phyloP scores from a whole-genome alignment of 2,329 filamentous ascomycete genomes.

The Alternaria gaisen region DNA sequence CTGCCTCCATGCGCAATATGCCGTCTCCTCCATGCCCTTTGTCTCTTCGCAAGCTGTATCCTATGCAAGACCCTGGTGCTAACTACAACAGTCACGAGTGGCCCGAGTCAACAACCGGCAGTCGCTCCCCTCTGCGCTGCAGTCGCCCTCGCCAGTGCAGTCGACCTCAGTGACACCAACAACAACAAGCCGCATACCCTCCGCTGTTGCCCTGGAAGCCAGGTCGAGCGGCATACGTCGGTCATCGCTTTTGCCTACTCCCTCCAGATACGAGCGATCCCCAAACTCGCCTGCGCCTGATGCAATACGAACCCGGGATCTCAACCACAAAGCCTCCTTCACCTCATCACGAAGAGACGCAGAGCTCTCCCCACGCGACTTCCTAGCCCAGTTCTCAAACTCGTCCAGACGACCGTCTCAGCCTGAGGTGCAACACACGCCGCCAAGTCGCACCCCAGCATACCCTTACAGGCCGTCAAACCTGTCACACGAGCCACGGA shows the following conservation, averaged over 20 bases:
- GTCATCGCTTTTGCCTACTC: constrained; percentile 44
- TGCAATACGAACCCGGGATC: constrained; percentile 39
- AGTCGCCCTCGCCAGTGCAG: constrained; percentile 37
- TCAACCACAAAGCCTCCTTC: constrained; percentile 44
- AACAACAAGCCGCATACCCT: constrained; percentile 40
- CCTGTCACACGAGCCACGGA: constrained; percentile 39
- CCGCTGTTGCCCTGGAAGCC: constrained; percentile 33
- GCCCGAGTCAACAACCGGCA: constrained; percentile 47
- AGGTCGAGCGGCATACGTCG: constrained; percentile 38
- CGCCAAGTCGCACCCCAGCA: constrained; percentile 41
- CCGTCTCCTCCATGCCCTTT: background rate
- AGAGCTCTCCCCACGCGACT: constrained; percentile 47
- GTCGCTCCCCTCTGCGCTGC: constrained; percentile 44
- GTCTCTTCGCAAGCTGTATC: background rate
- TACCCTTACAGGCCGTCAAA: constrained; percentile 51
- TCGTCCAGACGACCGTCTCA: constrained; percentile 43
- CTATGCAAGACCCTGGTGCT: background rate
- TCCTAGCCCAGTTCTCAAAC: constrained; percentile 40
- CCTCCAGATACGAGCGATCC: constrained; percentile 38
- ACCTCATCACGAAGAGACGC: constrained; percentile 35
- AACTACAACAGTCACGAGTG: constrained; percentile 47
- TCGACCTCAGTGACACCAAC: constrained; percentile 38
- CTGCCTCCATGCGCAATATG: background rate
- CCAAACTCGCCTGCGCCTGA: constrained; percentile 37
- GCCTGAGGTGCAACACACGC: constrained; percentile 43